Percentiles rank a stretch among this genome's conserved stretches.
phyloP scores from a whole-genome alignment of 2,329 filamentous ascomycete species.

The Alternaria panax region DNA sequence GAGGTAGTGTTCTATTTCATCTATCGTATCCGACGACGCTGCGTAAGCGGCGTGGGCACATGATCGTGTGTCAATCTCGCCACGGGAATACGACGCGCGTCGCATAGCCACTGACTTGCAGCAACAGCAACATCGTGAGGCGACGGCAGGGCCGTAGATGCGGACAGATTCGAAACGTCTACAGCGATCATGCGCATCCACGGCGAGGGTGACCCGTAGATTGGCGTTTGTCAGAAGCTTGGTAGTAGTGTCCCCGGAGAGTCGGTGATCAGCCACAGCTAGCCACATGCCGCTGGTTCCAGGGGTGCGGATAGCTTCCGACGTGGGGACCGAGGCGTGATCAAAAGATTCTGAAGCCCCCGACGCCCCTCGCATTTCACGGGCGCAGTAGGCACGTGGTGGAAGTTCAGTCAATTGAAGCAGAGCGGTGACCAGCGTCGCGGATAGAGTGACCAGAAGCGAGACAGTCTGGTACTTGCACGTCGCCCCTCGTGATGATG shows the following conservation, averaged over 20 bases:
- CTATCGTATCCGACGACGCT: neutral
- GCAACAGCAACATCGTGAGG: slow-evolving; percentile 14
- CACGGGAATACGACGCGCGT: slow-evolving; percentile 40
- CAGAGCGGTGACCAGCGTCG: slow-evolving; percentile 32
- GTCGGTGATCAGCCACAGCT: slow-evolving; percentile 27
- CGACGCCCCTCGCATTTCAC: slow-evolving; percentile 37
- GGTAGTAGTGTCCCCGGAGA: slow-evolving; percentile 7
- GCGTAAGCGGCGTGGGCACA: slow-evolving; percentile 10
- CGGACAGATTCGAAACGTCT: slow-evolving; percentile 10
- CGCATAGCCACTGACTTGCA: slow-evolving; percentile 8
- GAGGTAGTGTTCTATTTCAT: neutral
- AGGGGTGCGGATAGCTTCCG: slow-evolving; percentile 15
- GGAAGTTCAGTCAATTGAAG: slow-evolving; percentile 13
- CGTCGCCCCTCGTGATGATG: slow-evolving; percentile 34
- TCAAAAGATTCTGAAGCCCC: slow-evolving; percentile 33
- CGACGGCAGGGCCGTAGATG: slow-evolving; percentile 3
- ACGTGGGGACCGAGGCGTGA: slow-evolving; percentile 31
- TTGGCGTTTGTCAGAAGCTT: slow-evolving; percentile 8
- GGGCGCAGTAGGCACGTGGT: slow-evolving; percentile 41
- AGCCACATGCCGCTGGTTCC: slow-evolving; percentile 23
- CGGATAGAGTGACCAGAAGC: slow-evolving; percentile 18
- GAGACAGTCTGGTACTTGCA: neutral
- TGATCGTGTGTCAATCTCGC: slow-evolving; percentile 23
- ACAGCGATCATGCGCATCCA: slow-evolving; percentile 6
- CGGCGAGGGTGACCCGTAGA: slow-evolving; percentile 1